Conservation (phyloP, 345 rosid genomes). For the Syzygium oleosum region DNA sequence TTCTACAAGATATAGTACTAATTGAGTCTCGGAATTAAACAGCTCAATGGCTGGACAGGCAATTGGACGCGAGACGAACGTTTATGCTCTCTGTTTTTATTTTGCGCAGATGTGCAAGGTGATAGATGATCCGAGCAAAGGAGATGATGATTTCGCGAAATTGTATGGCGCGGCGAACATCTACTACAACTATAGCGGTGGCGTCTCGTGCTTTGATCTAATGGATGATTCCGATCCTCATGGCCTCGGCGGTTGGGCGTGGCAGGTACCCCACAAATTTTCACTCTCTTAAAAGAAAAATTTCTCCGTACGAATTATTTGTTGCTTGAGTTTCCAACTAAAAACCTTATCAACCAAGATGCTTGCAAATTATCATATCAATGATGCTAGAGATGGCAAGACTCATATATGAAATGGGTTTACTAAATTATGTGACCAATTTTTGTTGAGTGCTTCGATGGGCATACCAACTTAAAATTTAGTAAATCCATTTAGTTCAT, state of each 20-base stretch:
- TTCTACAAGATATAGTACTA: neutral
- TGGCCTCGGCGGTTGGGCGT: conserved; percentile 34
- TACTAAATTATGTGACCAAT: neutral
- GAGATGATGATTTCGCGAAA: conserved; percentile 37
- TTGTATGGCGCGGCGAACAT: conserved; percentile 40
- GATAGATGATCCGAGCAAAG: conserved; percentile 36
- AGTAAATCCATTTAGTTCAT: neutral
- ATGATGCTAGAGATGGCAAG: neutral
- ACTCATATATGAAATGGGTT: neutral
- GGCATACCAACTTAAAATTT: neutral
- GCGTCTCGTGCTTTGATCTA: conserved; percentile 38
- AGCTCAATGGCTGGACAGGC: neutral
- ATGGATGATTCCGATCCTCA: conserved; percentile 28
- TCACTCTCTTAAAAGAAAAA: neutral
- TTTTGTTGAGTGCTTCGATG: neutral
- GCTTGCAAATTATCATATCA: neutral
- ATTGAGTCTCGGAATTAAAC: neutral
- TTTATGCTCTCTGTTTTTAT: neutral
- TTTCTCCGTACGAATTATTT: neutral
- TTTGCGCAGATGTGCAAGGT: conserved; percentile 51
- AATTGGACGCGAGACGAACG: neutral
- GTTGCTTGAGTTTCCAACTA: neutral
- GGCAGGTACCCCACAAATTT: conserved; percentile 40
- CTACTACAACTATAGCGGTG: conserved; percentile 42
- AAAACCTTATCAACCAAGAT: neutral